Evolutionary conservation across 2,329 filamentous ascomycete species (phyloP), one percentile per base, ranked within the genome.

Genomic region (Allantophomopsis lycopodina): DNA sequence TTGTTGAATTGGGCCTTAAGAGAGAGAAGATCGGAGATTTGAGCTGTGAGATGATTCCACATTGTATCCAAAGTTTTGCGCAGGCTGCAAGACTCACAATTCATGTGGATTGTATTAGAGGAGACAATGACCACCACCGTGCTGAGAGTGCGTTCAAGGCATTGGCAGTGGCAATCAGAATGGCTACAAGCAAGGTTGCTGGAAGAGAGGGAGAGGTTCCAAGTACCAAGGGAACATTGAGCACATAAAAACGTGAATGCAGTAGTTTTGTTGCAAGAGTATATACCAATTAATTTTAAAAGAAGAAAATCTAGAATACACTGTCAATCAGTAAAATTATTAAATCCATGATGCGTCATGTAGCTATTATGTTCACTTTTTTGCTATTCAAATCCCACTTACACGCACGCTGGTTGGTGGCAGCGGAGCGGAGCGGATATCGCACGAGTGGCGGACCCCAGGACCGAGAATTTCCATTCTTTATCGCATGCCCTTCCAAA

Each of bases 141-240:
- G 88, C 91, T 8, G 91, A 96, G 73, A 91, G 83, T 58, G 91
- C 89, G 13, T 95, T 98, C 64, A 98, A 98, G 73, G 91, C 91
- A 36, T 62, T 96, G 49, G 91, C 91, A 0, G 77, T 95, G 35
- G 91, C 91, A 7, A 71, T 93, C 40, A 72, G 81, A 51, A 73
- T 73, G 59, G 91, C 91, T 8, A 89, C 79, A 37, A 71, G 73
- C 38, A 71, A 76, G 50, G 76, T 89, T 23, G 73, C 76, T 33
- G 86, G 85, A 10, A 80, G 82, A 57, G 87, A 93, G 62, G 87
- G 86, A 2, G 91, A 98, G 68, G 79, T 96, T 18, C 84, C 88
- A 39, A 95, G 88, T 65, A 96, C 89, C 7, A 96, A 96, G 73
- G 89, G 89, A 10, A 94, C 94, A 28, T 60, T 95, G 60, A 77